Base-by-base conservation (phyloP, 2,329 filamentous ascomycete genomes). In the Ophiosphaerella herpotricha region DNA sequence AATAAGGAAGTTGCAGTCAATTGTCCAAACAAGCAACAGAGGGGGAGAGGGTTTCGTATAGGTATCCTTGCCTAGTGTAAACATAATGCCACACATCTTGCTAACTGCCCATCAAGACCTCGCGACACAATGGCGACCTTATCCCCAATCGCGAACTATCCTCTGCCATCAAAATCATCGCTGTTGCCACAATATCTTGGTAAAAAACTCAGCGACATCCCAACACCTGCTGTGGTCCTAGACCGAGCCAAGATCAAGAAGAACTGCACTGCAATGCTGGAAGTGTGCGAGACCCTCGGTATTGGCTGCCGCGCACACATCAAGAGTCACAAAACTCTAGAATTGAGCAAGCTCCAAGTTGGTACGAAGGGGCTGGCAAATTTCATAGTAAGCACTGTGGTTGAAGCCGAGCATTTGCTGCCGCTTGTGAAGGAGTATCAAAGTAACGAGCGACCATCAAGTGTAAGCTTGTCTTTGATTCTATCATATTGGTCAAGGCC, bases 281-380 rank as follows among this genome's bases (percentile, higher is more conserved):
- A 84, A 11, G 82, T 88, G 0, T 80, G 82, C 12, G 69, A 80
- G 35, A 74, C 75, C 42, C 73, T 92, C 12, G 77, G 80, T 0
- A 77, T 92, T 21, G 81, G 80, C 6, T 93, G 90, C 77, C 79
- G 90, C 50, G 86, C 87, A 1, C 90, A 94, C 69, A 84, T 93
- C 52, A 94, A 94, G 74, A 91, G 88, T 18, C 90, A 94, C 71
- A 94, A 94, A 85, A 91, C 88, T 0, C 75, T 77, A 5, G 83
- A 91, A 68, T 72, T 90, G 42, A 82, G 87, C 2, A 78, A 79
- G 44, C 73, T 91, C 21, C 88, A 92, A 80, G 84, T 91, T n/a
- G 87, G 88, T 7, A 45, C 49, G 5, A 71, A 79, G 24, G 62
- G 74, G 39, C 80, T 82, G 4, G 74, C 79, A 16, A 85, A 87